Evolutionary conservation across 345 rosid species (phyloP), one percentile per base, ranked within the genome.

Genomic region (Gossypium stocksii): DNA sequence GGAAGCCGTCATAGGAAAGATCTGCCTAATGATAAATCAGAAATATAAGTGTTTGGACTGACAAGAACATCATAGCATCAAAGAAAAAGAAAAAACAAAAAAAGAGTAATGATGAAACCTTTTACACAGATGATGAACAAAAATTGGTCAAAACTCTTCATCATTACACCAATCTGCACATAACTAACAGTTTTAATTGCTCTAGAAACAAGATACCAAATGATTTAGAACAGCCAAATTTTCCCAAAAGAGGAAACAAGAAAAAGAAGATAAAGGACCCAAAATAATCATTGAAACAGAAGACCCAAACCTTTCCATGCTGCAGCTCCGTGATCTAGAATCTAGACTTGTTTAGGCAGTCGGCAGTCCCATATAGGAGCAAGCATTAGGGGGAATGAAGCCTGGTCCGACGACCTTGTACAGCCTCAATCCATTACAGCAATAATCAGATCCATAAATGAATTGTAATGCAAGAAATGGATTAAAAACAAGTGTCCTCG

Each of bases 321-420:
- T 23, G 74, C 59, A 34, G 63, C 0, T 0, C 54, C 53, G 12
- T 27, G 68, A 54, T 74, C 23, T 38, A 63, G 45, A 62, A 29
- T 34, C 43, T 16, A 34, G 66, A 43, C 45, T 34, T 34, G 17
- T 15, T 22, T 16, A 19, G 1, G 7, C 49, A n/a, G 41, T 34
- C 41, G 41, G 7, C 41, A 34, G 69, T 43, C 11, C 45, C 73
- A 17, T 27, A 49, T 73, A 83, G 87, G 83, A 87, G 88, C 87
- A 81, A 78, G 54, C 81, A 85, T 89, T 91, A 91, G 90, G 94
- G 94, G 94, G 97, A 88, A 91, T 89, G 94, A 91, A 91, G 97
- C 97, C 97, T 91, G 97, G 97, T 91, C 97, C 97, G 94, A 92
- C 86, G 88, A 86, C 11, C 97, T 82, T 74, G 66, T 68, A 65